A percentile compares a stretch with the other conserved stretches of the same genome.
Evolutionary conservation across 495 filamentous ascomycete species (phyloP).

Genomic region (Annulohypoxylon moriforme): DNA sequence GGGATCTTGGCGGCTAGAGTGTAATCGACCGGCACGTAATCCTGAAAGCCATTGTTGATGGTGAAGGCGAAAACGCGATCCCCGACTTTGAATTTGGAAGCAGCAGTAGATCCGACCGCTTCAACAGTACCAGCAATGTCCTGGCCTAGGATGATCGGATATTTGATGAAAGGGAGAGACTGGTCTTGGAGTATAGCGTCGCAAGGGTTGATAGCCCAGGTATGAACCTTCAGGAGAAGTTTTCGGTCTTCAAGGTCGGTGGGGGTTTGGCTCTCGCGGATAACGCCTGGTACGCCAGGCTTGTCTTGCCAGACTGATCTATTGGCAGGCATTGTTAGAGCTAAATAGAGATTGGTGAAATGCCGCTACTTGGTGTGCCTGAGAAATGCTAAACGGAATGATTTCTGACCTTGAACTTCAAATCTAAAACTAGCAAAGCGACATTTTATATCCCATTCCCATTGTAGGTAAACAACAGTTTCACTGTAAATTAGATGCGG

Average conservation of each 20-base stretch:
- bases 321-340: conserved; percentile 11
- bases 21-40: conserved; percentile 26
- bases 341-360: neutral
- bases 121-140: conserved; percentile 29
- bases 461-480: too few species aligned
- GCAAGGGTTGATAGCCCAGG: conserved; percentile 21
- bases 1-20: conserved; percentile 24
- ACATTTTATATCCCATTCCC: too few species aligned
- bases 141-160: conserved; percentile 28
- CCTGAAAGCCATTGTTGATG: conserved; percentile 26
- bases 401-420: neutral
- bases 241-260: conserved; percentile 16
- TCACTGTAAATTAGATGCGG: neutral
- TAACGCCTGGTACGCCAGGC: conserved; percentile 17
- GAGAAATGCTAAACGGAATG: neutral
- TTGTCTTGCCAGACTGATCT: conserved; percentile 25
- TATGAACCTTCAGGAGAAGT: conserved; percentile 9
- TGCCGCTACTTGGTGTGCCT: neutral
- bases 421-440: too few species aligned
- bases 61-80: conserved; percentile 33
- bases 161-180: conserved; percentile 22
- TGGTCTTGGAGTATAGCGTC: conserved; percentile 28
- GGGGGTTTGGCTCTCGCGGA: conserved; percentile 12
- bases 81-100: conserved; percentile 18
- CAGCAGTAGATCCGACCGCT: conserved; percentile 11